Base-by-base conservation (phyloP, 208 protist genomes). In the Leishmania martiniquensis region DNA sequence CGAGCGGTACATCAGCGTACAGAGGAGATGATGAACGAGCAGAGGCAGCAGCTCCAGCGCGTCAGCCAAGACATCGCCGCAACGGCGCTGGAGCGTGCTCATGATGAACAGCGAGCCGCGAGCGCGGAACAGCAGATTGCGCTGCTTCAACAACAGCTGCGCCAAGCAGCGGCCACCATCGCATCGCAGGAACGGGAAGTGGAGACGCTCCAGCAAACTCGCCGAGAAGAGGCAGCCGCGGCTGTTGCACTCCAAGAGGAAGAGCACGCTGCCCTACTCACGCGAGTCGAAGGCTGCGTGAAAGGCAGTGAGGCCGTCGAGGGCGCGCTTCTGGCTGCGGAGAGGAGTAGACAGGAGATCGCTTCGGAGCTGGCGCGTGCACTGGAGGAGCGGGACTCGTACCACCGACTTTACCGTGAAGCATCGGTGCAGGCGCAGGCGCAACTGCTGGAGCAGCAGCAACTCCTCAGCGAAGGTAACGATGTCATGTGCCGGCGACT, bases 371-470 rank as follows among this genome's bases (percentile, higher is more conserved):
- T 87, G 29, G 13, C 45, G 34, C 62, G 44, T 29, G 77, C 65
- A 42, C 71, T 78, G 74, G 54, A n/a, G 4, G 86, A 89, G 80
- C 55, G 76, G 0, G 76, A 84, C 7, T 57, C 57, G n/a, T 57
- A 77, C 9, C 83, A 87, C 17, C 62, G 47, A 25, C 32, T 76
- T 15, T 57, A 82, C 2, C 81, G 87, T 39, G 80, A 78, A 15
- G 52, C 77, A 29, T 71, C 77, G 10, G 76, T 84, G 54, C 62
- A 83, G 45, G 59, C 68, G 1, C 83, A 86, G 37, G 66, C 81
- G 45, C 87, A 95, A 47, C 55, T 88, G 17, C 63, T 95, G 62
- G 91, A 95, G 60, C 87, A 95, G 68, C 89, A 95, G 67, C 78
- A 89, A 66, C 82, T 93, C 20, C 72, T 86, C 47, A 63, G 77